A percentile compares a stretch with the other conserved stretches of the same genome.
These are phyloP conservation scores for Retiboletus flavoniger DNA, from an alignment of 1,284 basidiomycete genomes.

Conservation along the genomic window DNA sequence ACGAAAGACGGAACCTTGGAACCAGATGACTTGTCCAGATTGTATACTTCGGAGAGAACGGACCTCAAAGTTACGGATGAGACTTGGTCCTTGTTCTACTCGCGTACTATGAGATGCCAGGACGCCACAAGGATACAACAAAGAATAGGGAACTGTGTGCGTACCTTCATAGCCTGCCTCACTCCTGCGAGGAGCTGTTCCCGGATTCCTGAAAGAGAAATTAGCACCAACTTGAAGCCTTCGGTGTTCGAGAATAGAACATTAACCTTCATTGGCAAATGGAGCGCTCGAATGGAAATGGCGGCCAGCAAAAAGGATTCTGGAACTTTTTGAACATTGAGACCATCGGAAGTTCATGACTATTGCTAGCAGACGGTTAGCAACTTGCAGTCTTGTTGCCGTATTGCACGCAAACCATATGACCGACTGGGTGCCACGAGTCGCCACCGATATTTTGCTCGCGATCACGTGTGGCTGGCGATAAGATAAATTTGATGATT, in stretches of 20 bases:
- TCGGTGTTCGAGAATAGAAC: not conserved
- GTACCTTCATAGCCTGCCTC: constrained; percentile 65
- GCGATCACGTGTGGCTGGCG: constrained; percentile 27
- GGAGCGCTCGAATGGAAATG: constrained; percentile 16
- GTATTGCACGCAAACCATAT: no score
- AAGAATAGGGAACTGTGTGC: not conserved
- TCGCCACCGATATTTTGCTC: not conserved
- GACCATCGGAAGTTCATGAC: constrained; percentile 19
- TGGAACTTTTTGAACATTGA: constrained; percentile 14
- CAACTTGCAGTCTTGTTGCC: not conserved
- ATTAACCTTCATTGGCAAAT: constrained; percentile 26
- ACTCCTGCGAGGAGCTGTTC: constrained; percentile 44
- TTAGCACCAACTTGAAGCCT: not conserved
- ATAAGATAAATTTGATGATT: constrained; percentile 13
- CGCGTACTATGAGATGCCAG: constrained; percentile 7
- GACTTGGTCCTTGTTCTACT: constrained; percentile 52
- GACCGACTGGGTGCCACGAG: no score
- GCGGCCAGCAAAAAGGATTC: constrained; percentile 1
- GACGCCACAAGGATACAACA: not conserved
- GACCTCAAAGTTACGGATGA: constrained; percentile 65
- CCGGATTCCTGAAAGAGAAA: constrained; percentile 42
- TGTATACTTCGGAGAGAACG: constrained; percentile 65
- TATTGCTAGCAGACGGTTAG: not conserved
- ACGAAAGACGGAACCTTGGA: constrained; percentile 44
- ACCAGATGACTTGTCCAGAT: constrained; percentile 57